Evolutionary conservation across 495 filamentous ascomycete genomes (phyloP).

Genomic region (Friedmanniomyces simplex): DNA sequence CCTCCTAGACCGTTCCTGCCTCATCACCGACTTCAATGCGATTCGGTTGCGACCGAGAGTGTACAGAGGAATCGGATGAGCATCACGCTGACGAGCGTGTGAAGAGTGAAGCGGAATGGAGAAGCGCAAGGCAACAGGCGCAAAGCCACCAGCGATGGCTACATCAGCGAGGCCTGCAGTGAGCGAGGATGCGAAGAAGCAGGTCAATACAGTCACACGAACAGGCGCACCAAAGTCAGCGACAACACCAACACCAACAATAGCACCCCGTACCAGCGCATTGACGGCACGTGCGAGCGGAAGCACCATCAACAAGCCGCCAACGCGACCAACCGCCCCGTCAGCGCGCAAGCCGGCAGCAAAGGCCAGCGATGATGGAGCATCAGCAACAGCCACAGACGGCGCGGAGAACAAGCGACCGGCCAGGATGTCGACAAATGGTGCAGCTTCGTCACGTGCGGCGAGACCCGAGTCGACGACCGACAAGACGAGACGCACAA

Average conservation of each 20-base stretch:
- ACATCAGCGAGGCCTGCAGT: too few relatives aligned
- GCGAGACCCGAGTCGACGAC: neutral
- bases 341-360: neutral
- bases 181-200: neutral
- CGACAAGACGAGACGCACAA: conserved; percentile 16
- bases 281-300: neutral
- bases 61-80: neutral
- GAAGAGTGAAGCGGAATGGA: neutral
- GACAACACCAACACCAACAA: neutral
- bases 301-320: neutral
- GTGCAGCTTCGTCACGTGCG: neutral
- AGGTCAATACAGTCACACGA: neutral
- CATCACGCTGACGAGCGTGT: neutral
- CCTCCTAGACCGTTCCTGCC: too few relatives aligned
- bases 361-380: neutral
- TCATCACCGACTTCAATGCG: too few relatives aligned
- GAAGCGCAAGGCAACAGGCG: neutral
- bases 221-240: neutral
- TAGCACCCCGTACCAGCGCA: too few relatives aligned
- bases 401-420: conserved; percentile 17
- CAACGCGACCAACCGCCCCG: neutral
- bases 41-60: too few relatives aligned
- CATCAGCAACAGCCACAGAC: neutral
- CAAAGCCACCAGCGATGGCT: neutral
- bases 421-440: neutral